Evolutionary conservation across 2,329 filamentous ascomycete genomes (phyloP).

Genomic region (Thelonectria rubi): DNA sequence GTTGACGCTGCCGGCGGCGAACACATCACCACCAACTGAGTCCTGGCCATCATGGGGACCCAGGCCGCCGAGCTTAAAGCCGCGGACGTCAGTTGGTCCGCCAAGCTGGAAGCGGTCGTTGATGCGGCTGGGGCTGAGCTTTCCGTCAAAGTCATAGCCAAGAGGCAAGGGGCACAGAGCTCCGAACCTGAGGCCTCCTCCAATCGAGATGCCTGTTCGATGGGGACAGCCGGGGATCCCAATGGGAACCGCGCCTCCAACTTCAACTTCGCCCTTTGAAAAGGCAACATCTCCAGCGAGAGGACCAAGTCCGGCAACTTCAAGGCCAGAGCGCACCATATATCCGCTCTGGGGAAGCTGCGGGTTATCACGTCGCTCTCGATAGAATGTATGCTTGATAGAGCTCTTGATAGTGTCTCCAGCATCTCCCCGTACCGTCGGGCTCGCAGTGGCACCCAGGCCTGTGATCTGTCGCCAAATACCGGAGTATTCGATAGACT

Average conservation of each 20-base stretch:
- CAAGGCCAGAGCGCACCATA: constrained; percentile 78
- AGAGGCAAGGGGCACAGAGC: constrained; percentile 83
- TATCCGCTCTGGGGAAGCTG: constrained; percentile 86
- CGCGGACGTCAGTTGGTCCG: constrained; percentile 92
- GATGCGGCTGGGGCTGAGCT: constrained; percentile 75
- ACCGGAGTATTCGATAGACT: constrained; percentile 82
- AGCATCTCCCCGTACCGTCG: constrained; percentile 83
- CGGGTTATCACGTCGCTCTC: constrained; percentile 84
- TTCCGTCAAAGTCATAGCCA: constrained; percentile 60
- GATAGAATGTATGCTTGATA: constrained; percentile 80
- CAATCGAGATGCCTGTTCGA: constrained; percentile 82
- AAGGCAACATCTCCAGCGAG: constrained; percentile 92
- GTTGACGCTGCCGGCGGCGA: constrained; percentile 87
- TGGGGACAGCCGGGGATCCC: constrained; percentile 73
- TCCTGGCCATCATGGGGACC: constrained; percentile 88
- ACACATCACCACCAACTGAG: constrained; percentile 90
- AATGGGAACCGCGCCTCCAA: constrained; percentile 78
- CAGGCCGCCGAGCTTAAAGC: constrained; percentile 88
- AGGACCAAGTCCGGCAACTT: constrained; percentile 87
- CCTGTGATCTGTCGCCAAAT: constrained; percentile 91
- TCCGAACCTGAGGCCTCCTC: constrained; percentile 82
- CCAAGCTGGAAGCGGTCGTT: constrained; percentile 97
- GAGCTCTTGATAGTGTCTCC: constrained; percentile 92
- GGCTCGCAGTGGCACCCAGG: constrained; percentile 77
- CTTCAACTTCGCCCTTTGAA: constrained; percentile 88